Percentiles rank a stretch among this genome's conserved stretches.
These are phyloP conservation scores for Colletotrichum musae DNA, from an alignment of 2,329 filamentous ascomycete species.

Conservation along the genomic window DNA sequence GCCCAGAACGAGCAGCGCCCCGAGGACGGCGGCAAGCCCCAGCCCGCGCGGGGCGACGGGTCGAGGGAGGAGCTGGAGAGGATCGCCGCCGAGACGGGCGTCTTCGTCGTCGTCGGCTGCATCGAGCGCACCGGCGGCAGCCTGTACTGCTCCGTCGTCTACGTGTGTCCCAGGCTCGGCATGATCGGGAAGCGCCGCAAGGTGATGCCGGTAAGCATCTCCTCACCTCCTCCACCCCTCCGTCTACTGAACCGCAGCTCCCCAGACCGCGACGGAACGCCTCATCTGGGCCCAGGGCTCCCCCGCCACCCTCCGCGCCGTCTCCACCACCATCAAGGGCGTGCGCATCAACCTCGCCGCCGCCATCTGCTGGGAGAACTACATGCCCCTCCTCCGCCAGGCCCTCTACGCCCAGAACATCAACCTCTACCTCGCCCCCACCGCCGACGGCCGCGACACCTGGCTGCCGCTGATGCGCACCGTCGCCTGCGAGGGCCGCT, in stretches of 20 bases:
- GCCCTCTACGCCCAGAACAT: conserved; percentile 90
- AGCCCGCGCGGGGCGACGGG: conserved; percentile 64
- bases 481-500: conserved; percentile 83
- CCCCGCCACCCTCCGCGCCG: conserved; percentile 82
- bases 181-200: conserved; percentile 89
- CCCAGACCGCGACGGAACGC: conserved; percentile 81
- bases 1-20: conserved; percentile 12
- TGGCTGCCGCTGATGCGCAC: conserved; percentile 90
- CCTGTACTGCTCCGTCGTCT: conserved; percentile 86
- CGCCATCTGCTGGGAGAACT: conserved; percentile 97
- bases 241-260: background rate
- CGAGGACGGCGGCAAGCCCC: conserved; percentile 49
- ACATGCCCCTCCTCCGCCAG: conserved; percentile 91
- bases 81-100: conserved; percentile 81
- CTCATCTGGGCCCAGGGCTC: conserved; percentile 92
- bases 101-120: conserved; percentile 85
- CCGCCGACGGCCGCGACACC: conserved; percentile 85
- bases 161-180: conserved; percentile 82
- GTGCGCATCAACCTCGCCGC: conserved; percentile 85
- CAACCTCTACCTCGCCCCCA: conserved; percentile 92
- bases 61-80: conserved; percentile 85
- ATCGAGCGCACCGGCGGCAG: conserved; percentile 87
- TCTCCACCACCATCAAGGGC: conserved; percentile 84
- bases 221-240: background rate
- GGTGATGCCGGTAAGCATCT: conserved; percentile 82